Conservation (phyloP, 768 basidiomycete species). For the Termitomyces sp. region DNA sequence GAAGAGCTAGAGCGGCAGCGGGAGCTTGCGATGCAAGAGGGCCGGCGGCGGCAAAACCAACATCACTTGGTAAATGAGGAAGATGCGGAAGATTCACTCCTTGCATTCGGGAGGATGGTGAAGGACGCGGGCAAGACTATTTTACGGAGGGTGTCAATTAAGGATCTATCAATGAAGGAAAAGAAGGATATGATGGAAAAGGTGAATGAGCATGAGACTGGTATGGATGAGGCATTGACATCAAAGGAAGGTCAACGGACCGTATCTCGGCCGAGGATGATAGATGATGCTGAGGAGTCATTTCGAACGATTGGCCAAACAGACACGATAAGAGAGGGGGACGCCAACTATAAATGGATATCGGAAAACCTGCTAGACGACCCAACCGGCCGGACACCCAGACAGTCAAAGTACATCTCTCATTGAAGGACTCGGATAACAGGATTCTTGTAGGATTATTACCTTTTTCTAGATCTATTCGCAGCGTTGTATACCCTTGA, state of each 20-base stretch:
- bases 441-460: background rate
- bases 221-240: background rate
- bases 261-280: slow-evolving; percentile 1
- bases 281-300: slow-evolving; percentile 21
- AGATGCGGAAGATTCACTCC: slow-evolving; percentile 40
- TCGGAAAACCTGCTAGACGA: slow-evolving; percentile 6
- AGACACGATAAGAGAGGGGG: slow-evolving; percentile 23
- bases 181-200: slow-evolving; percentile 9
- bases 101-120: slow-evolving; percentile 44
- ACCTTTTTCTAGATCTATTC: slow-evolving; percentile 3
- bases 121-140: slow-evolving; percentile 45
- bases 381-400: background rate
- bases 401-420: background rate
- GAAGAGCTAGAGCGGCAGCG: slow-evolving; percentile 34
- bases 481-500: slow-evolving; percentile 6
- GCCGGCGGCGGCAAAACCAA: slow-evolving; percentile 12
- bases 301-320: slow-evolving; percentile 22
- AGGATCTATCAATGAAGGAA: slow-evolving; percentile 21
- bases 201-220: slow-evolving; percentile 3
- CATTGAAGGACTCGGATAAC: slow-evolving; percentile 2
- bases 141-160: slow-evolving; percentile 45
- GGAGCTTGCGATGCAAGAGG: slow-evolving; percentile 16
- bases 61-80: slow-evolving; percentile 15
- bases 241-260: slow-evolving; percentile 1
- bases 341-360: slow-evolving; percentile 15